Percentiles rank a stretch among this genome's conserved stretches.
phyloP scores from a whole-genome alignment of 2,329 filamentous ascomycete species.

The Tolypocladium nubicola region DNA sequence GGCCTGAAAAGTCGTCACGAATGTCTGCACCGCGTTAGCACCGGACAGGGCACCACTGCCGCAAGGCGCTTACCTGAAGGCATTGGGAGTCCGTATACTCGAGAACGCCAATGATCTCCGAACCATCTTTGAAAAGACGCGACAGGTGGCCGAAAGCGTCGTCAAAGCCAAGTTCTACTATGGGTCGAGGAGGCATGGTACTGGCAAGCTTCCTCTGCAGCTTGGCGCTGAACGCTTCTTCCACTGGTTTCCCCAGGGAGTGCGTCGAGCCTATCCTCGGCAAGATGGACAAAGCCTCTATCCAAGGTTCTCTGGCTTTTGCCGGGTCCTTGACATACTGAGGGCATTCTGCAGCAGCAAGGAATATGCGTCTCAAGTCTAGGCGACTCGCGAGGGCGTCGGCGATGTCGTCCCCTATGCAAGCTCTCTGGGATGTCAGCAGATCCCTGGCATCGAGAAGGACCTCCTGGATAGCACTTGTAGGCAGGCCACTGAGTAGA shows the following conservation, averaged over 20 bases:
- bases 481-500: constrained; percentile 55
- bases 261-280: constrained; percentile 48
- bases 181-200: constrained; percentile 84
- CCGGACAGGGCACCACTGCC: neutral
- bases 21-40: constrained; percentile 39
- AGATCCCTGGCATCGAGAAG: constrained; percentile 45
- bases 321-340: constrained; percentile 33
- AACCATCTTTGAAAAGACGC: constrained; percentile 61
- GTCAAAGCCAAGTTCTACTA: constrained; percentile 65
- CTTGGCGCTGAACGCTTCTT: constrained; percentile 79
- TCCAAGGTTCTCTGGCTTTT: constrained; percentile 40
- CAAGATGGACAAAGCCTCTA: constrained; percentile 38
- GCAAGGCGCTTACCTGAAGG: constrained; percentile 44
- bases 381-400: constrained; percentile 56
- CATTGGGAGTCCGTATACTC: constrained; percentile 59
- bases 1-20: constrained; percentile 63
- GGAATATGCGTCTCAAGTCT: constrained; percentile 52
- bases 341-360: constrained; percentile 41
- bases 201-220: constrained; percentile 87
- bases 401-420: constrained; percentile 28
- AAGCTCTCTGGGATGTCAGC: constrained; percentile 30
- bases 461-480: constrained; percentile 41
- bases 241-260: constrained; percentile 51
- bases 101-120: constrained; percentile 57
- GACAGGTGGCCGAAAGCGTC: constrained; percentile 61